phyloP scores from a whole-genome alignment of 371 early-diverging fungal genomes.

The Lichtheimia hyalospora region DNA sequence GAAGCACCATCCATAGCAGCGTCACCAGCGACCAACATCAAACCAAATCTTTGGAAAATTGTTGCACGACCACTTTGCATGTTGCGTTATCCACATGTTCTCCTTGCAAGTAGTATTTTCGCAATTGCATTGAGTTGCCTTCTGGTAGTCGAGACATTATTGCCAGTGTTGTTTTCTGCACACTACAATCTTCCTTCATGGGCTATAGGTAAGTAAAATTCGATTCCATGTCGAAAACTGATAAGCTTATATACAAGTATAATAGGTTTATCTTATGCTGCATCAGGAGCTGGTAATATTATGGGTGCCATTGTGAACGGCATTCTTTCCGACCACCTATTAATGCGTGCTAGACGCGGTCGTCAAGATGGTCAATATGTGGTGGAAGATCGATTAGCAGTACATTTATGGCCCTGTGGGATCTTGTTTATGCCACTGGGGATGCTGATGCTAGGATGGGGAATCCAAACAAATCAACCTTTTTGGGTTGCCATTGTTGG shows the following conservation, averaged over 20 bases:
- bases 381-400: slow-evolving; percentile 24
- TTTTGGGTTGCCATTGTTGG: slow-evolving; percentile 38
- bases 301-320: slow-evolving; percentile 30
- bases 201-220: slow-evolving; percentile 22
- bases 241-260: no score
- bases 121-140: slow-evolving; percentile 53
- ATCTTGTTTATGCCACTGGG: slow-evolving; percentile 41
- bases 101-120: slow-evolving; percentile 34
- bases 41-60: background rate
- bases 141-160: slow-evolving; percentile 40
- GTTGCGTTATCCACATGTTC: slow-evolving; percentile 47
- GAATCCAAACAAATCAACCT: slow-evolving; percentile 26
- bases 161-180: slow-evolving; percentile 25
- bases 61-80: slow-evolving; percentile 28
- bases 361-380: slow-evolving; percentile 10
- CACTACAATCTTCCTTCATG: slow-evolving; percentile 36
- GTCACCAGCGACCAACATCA: no score
- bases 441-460: slow-evolving; percentile 44
- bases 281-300: slow-evolving; percentile 42
- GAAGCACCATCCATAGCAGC: background rate
- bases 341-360: slow-evolving; percentile 13
- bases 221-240: background rate
- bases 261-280: slow-evolving; percentile 32
- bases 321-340: slow-evolving; percentile 16
- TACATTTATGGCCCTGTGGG: slow-evolving; percentile 27